Base-by-base conservation (phyloP, 305 asterid genomes). In the Fraxinus latifolia region DNA sequence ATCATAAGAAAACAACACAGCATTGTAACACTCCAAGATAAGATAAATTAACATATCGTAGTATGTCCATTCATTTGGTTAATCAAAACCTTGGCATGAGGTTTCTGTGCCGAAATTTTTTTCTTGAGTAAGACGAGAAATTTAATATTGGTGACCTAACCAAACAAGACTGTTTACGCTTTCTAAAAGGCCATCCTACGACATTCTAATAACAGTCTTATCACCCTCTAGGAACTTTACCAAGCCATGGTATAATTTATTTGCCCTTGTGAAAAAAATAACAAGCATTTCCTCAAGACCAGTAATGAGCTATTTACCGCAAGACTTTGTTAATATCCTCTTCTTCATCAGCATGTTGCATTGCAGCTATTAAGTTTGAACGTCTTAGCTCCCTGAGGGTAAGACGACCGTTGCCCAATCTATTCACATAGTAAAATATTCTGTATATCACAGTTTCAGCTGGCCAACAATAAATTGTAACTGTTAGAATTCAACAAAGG, bases 401-500 rank as follows among this genome's bases (percentile, higher is more conserved):
- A 87, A 96, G 97, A 75, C 90, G 97, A 70, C 97, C 94, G 87
- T 93, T 92, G 86, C 96, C 93, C 87, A 88, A 82, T 90, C 99
- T 92, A 91, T 95, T 95, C 89, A 94, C 97, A 89, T 95, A 92
- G 94, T 91, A 95, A 91, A 93, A 94, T 89, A 95, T 95, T 94
- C 99, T 90, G 94, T 88, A 93, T 91, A 93, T 90, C 82, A 95
- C 99, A 83, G 99, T 95, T 90, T 95, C 98, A 83, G 98, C 99
- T 95, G 99, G 88, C 89, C 87, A 53, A 19, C 77, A 27, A 42
- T 68, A 62, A 79, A 76, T 31, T 74, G 25, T 77, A 77, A 83
- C 75, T 53, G 86, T 86, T 85, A 88, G 33, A 71, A 71, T 71
- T 68, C 80, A 74, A 82, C 53, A 29, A 78, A 77, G 37, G 70